A percentile compares a stretch with the other conserved stretches of the same genome.
These are phyloP conservation scores for Fusarium sp. DNA, from an alignment of 2,329 filamentous ascomycete species.

Conservation along the genomic window DNA sequence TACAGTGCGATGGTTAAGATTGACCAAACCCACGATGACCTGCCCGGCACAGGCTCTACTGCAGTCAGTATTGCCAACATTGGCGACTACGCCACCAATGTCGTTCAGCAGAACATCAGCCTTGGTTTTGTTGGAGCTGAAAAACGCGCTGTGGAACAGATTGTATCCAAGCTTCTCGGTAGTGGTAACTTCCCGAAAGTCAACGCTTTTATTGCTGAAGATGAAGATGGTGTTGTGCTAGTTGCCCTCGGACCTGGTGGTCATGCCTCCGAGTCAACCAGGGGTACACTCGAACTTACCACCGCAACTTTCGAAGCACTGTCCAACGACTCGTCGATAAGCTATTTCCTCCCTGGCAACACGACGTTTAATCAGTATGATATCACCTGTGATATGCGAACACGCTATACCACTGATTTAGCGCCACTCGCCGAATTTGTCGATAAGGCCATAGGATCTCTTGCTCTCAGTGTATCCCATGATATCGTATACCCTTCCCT, in stretches of 20 bases:
- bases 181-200: background rate
- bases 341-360: background rate
- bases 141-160: background rate
- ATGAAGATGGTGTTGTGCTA: background rate
- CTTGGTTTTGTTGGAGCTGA: background rate
- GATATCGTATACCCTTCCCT: background rate
- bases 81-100: background rate
- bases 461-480: background rate
- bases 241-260: background rate
- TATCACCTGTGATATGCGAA: background rate
- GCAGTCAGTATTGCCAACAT: background rate
- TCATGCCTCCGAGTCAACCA: background rate
- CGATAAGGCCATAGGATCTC: background rate
- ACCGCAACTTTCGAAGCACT: background rate
- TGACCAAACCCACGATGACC: background rate
- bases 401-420: background rate
- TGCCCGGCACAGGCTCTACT: background rate
- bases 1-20: background rate
- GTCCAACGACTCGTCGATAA: background rate
- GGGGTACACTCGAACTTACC: background rate
- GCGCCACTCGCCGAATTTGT: background rate
- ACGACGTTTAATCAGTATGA: background rate
- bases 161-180: accelerated
- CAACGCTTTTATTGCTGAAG: too few species aligned
- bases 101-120: background rate